Conservation (phyloP, 2,329 filamentous ascomycete genomes). For the Cladosporium sp. region DNA sequence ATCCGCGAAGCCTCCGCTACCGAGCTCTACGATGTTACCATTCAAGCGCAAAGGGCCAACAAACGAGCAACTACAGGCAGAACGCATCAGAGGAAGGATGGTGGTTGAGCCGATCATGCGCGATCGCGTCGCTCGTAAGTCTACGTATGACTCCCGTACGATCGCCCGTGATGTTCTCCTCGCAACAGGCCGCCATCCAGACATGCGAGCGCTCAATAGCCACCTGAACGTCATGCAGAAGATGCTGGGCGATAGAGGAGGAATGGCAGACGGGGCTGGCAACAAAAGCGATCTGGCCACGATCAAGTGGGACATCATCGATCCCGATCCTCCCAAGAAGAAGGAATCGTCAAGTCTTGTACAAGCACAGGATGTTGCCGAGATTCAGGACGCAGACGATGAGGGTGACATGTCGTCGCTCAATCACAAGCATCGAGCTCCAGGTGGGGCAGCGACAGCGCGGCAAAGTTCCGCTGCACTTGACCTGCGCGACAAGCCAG, state of each 20-base stretch:
- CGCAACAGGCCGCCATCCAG: slow-evolving; percentile 55
- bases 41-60: slow-evolving; percentile 22
- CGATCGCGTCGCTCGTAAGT: slow-evolving; percentile 42
- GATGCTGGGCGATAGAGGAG: slow-evolving; percentile 33
- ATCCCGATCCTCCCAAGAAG: slow-evolving; percentile 42
- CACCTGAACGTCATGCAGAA: slow-evolving; percentile 44
- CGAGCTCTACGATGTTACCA: background rate
- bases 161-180: slow-evolving; percentile 60
- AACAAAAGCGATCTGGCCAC: slow-evolving; percentile 47
- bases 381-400: slow-evolving; percentile 27
- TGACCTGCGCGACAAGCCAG: background rate
- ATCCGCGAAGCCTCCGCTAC: slow-evolving; percentile 4
- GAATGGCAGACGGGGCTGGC: slow-evolving; percentile 34
- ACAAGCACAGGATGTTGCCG: slow-evolving; percentile 10
- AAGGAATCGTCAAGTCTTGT: slow-evolving; percentile 7
- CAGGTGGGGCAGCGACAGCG: background rate
- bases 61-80: slow-evolving; percentile 23
- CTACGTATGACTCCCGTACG: slow-evolving; percentile 53
- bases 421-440: background rate
- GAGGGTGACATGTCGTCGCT: slow-evolving; percentile 19
- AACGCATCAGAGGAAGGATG: slow-evolving; percentile 28
- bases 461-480: background rate
- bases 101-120: slow-evolving; percentile 42
- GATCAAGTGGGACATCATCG: slow-evolving; percentile 56
- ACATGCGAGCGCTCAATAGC: slow-evolving; percentile 52